Evolutionary conservation across 306 rosid genomes (phyloP).

Genomic region (Betula pendula): DNA sequence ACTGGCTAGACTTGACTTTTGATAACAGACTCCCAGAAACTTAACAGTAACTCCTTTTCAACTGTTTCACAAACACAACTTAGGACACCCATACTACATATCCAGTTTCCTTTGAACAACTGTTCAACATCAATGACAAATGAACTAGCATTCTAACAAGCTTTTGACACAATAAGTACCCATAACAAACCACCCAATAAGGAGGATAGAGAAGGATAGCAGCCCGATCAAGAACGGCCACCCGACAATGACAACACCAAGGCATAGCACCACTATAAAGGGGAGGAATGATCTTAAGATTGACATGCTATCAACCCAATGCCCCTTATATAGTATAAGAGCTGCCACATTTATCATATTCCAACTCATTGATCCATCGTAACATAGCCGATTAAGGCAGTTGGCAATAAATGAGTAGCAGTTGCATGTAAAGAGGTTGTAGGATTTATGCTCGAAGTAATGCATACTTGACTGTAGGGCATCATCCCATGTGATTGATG

Average conservation of each 20-base stretch:
- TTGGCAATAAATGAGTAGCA: constrained; percentile 75
- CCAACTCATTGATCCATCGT: constrained; percentile 83
- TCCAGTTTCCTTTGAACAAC: constrained; percentile 3
- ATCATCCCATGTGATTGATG: constrained; percentile 85
- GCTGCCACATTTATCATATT: constrained; percentile 81
- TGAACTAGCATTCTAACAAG: constrained; percentile 61
- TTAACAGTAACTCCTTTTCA: background rate
- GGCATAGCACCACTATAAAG: constrained; percentile 59
- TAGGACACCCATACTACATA: background rate
- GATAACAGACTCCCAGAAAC: background rate
- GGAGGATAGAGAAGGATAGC: constrained; percentile 58
- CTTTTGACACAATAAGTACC: constrained; percentile 59
- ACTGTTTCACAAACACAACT: background rate
- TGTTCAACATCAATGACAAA: constrained; percentile 24
- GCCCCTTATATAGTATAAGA: constrained; percentile 72
- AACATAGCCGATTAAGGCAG: constrained; percentile 72
- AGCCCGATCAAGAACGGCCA: constrained; percentile 78
- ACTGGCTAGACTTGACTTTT: background rate
- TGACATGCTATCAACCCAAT: constrained; percentile 71
- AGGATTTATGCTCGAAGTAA: constrained; percentile 59
- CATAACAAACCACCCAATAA: constrained; percentile 71
- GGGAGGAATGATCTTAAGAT: constrained; percentile 78
- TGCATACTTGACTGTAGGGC: constrained; percentile 58
- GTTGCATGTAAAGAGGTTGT: constrained; percentile 94
- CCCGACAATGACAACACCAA: constrained; percentile 71